phyloP scores from a whole-genome alignment of 352 stramenopile genomes.

The Peronosclerospora sorghi region DNA sequence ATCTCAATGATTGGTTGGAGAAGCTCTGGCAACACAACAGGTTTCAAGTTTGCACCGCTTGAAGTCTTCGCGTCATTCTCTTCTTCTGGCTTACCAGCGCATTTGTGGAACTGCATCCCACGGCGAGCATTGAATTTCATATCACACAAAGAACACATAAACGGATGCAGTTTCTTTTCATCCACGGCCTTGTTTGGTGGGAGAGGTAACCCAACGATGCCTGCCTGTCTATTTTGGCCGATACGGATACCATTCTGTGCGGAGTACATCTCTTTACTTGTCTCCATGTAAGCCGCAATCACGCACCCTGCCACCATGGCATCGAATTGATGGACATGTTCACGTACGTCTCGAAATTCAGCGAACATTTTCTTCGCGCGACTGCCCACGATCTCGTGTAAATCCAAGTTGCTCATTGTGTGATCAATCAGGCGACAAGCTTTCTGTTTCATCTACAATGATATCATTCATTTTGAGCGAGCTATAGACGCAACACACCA shows the following conservation, averaged over 20 bases:
- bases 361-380: slow-evolving; percentile 94
- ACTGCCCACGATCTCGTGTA: slow-evolving; percentile 92
- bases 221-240: slow-evolving; percentile 41
- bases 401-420: slow-evolving; percentile 89
- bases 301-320: slow-evolving; percentile 84
- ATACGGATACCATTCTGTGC: slow-evolving; percentile 71
- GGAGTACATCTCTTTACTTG: slow-evolving; percentile 78
- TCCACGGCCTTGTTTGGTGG: slow-evolving; percentile 71
- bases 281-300: slow-evolving; percentile 80
- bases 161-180: slow-evolving; percentile 82
- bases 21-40: slow-evolving; percentile 57
- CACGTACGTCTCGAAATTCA: slow-evolving; percentile 91
- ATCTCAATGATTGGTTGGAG: slow-evolving; percentile 60
- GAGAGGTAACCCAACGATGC: slow-evolving; percentile 32
- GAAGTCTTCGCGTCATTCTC: slow-evolving; percentile 20
- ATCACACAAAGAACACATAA: slow-evolving; percentile 65
- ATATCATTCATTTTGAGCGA: slow-evolving; percentile 12
- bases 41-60: slow-evolving; percentile 29
- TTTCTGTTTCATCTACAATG: slow-evolving; percentile 89
- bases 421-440: slow-evolving; percentile 82
- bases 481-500: slow-evolving; percentile 5
- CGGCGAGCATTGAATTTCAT: slow-evolving; percentile 82
- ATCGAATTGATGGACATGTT: slow-evolving; percentile 93
- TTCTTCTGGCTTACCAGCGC: slow-evolving; percentile 34
- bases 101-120: slow-evolving; percentile 82